Evolutionary conservation across 2,329 filamentous ascomycete genomes (phyloP).

Genomic region (Lachnellula suecica): DNA sequence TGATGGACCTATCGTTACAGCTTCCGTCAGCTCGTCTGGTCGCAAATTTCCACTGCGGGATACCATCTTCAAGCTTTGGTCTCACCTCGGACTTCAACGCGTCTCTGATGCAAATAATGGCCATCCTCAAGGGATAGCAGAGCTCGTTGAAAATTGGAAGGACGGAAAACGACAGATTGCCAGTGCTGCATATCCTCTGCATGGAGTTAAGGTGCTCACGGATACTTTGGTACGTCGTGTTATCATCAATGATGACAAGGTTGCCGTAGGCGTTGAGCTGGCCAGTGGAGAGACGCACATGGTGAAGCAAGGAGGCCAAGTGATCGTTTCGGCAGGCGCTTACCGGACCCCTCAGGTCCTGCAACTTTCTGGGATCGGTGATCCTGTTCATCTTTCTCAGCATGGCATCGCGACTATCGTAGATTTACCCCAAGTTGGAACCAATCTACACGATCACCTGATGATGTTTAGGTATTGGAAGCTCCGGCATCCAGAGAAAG

Average conservation of each 20-base stretch:
- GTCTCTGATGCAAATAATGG: constrained; percentile 31
- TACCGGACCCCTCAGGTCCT: constrained; percentile 46
- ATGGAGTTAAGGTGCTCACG: constrained; percentile 25
- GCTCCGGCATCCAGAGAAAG: no score
- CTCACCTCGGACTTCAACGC: constrained; percentile 29
- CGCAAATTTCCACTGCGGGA: no score
- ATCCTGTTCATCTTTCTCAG: constrained; percentile 34
- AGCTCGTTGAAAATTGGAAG: constrained; percentile 32
- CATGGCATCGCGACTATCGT: constrained; percentile 48
- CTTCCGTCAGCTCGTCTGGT: no score
- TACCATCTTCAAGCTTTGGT: no score
- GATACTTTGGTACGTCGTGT: constrained; percentile 24
- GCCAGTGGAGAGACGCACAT: constrained; percentile 1
- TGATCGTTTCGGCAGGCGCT: constrained; percentile 46
- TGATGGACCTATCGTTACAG: constrained; percentile 28
- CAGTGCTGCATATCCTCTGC: constrained; percentile 26
- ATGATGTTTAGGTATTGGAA: constrained; percentile 4
- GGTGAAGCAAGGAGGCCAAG: constrained; percentile 35
- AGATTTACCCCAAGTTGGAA: constrained; percentile 60
- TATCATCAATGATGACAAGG: constrained; percentile 21
- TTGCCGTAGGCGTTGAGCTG: constrained; percentile 11
- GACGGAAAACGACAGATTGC: constrained; percentile 31
- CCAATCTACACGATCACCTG: constrained; percentile 55
- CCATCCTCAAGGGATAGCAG: constrained; percentile 28
- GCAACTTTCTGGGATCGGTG: constrained; percentile 44